A percentile compares a stretch with the other conserved stretches of the same genome.
Conservation (phyloP, 148 eudicot species). For the Amaranthus cruentus region DNA sequence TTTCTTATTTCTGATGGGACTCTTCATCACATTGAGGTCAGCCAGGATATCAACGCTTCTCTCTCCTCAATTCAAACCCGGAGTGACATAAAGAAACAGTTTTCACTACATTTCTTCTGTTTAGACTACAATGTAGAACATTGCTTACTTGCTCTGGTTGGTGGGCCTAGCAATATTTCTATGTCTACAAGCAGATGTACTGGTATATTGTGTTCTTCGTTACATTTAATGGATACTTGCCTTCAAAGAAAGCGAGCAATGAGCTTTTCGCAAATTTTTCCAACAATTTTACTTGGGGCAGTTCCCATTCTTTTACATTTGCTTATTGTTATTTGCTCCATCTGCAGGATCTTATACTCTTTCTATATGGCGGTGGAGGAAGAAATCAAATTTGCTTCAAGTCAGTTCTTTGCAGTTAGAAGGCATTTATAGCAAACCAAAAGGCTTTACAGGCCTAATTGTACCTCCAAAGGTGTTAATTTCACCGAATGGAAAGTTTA, state of each 20-base stretch:
- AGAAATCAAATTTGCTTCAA: slow-evolving; percentile 37
- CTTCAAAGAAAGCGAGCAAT: neutral
- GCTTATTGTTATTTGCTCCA: slow-evolving; percentile 12
- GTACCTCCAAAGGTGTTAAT: slow-evolving; percentile 71
- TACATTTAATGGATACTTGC: neutral
- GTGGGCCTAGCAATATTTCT: slow-evolving; percentile 41
- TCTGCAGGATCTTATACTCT: slow-evolving; percentile 55
- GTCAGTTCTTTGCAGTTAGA: slow-evolving; percentile 48
- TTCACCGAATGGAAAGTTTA: slow-evolving; percentile 64
- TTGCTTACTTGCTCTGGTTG: slow-evolving; percentile 62
- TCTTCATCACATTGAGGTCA: slow-evolving; percentile 71
- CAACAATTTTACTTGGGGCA: slow-evolving; percentile 1
- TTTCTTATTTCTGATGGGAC: slow-evolving; percentile 77
- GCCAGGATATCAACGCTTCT: slow-evolving; percentile 72
- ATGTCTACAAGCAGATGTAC: slow-evolving; percentile 29
- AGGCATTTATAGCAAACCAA: slow-evolving; percentile 53
- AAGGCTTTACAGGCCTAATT: slow-evolving; percentile 45
- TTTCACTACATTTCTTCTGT: slow-evolving; percentile 48
- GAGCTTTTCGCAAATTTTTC: neutral
- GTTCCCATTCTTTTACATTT: neutral
- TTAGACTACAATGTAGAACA: slow-evolving; percentile 49
- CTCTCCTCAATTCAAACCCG: slow-evolving; percentile 46
- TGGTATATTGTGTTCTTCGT: slow-evolving; percentile 32
- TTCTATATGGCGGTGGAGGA: slow-evolving; percentile 58
- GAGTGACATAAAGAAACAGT: slow-evolving; percentile 42